Percentiles rank a stretch among this genome's conserved stretches.
Conservation (phyloP, 208 protist genomes). For the Leishmania martiniquensis region DNA sequence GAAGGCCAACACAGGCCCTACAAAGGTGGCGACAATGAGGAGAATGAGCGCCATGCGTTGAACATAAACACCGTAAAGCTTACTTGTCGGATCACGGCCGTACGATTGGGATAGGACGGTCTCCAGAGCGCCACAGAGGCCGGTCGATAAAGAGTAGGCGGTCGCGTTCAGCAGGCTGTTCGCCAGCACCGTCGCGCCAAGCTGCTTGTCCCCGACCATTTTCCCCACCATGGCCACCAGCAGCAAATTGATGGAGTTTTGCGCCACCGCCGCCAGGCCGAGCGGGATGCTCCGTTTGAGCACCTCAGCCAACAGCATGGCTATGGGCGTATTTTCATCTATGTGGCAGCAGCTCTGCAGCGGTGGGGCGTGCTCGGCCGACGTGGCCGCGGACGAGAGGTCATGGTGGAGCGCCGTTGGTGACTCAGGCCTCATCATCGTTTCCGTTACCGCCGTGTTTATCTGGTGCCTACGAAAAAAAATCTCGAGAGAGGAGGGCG, state of each 20-base stretch:
- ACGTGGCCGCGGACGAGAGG: not conserved
- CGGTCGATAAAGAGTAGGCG: slow-evolving; percentile 59
- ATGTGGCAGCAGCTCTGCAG: not conserved
- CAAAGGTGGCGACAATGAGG: slow-evolving; percentile 48
- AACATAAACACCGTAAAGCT: slow-evolving; percentile 73
- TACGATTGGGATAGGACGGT: slow-evolving; percentile 81
- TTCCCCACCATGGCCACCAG: slow-evolving; percentile 61
- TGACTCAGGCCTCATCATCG: not conserved
- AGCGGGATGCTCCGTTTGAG: slow-evolving; percentile 59
- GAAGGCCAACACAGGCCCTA: slow-evolving; percentile 62
- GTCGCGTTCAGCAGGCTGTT: slow-evolving; percentile 84
- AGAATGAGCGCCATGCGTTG: slow-evolving; percentile 81
- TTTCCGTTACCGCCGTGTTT: not conserved
- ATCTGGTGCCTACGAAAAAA: not conserved
- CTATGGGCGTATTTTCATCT: slow-evolving; percentile 25
- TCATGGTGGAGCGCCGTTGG: not conserved
- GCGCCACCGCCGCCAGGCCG: slow-evolving; percentile 57
- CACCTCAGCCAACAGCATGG: slow-evolving; percentile 34
- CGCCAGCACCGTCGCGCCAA: slow-evolving; percentile 69
- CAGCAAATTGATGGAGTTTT: slow-evolving; percentile 59
- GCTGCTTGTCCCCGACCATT: slow-evolving; percentile 46
- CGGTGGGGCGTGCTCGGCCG: not conserved
- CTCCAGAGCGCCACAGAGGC: slow-evolving; percentile 79
- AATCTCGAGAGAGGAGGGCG: not conserved
- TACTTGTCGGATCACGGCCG: slow-evolving; percentile 67